A percentile compares a stretch with the other conserved stretches of the same genome.
These are phyloP conservation scores for Sugiyamaella paludigena DNA, from an alignment of 1,139 yeast species.

Conservation along the genomic window DNA sequence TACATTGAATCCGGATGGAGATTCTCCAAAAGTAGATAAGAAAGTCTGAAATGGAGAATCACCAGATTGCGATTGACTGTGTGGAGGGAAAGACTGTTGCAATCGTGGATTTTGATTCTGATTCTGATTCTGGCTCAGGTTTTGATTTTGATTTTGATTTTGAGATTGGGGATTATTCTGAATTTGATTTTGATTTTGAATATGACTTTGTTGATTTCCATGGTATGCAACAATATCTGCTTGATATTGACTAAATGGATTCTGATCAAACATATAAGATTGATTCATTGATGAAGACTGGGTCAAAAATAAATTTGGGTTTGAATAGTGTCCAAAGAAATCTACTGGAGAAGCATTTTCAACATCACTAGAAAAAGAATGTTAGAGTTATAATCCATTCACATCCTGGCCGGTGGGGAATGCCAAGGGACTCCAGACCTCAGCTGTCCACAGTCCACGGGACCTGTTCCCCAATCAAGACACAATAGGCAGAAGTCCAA, in stretches of 20 bases:
- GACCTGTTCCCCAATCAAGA: too few species aligned
- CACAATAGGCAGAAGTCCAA: too few species aligned
- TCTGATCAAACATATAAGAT: conserved; percentile 3
- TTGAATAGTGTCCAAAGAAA: conserved; percentile 30
- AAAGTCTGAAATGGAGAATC: conserved; percentile 17
- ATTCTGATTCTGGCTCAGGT: neutral
- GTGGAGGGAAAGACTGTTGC: too few species aligned
- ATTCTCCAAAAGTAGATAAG: conserved; percentile 12
- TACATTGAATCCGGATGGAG: conserved; percentile 6
- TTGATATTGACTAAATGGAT: conserved; percentile 2
- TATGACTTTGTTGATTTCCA: too few species aligned
- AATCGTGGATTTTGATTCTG: neutral
- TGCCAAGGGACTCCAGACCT: too few species aligned
- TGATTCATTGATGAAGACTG: too few species aligned
- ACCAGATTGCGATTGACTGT: neutral
- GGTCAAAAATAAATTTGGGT: conserved; percentile 1
- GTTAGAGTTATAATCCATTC: neutral
- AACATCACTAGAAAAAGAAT: conserved; percentile 16
- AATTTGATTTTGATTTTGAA: neutral
- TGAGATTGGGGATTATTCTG: neutral
- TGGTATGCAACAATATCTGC: too few species aligned
- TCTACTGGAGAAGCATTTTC: conserved; percentile 28
- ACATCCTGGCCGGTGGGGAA: too few species aligned
- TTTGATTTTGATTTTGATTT: neutral
- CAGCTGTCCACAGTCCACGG: too few species aligned